A percentile compares a stretch with the other conserved stretches of the same genome.
phyloP scores from a whole-genome alignment of 257 asterid genomes.

The Forsythia suspensa region DNA sequence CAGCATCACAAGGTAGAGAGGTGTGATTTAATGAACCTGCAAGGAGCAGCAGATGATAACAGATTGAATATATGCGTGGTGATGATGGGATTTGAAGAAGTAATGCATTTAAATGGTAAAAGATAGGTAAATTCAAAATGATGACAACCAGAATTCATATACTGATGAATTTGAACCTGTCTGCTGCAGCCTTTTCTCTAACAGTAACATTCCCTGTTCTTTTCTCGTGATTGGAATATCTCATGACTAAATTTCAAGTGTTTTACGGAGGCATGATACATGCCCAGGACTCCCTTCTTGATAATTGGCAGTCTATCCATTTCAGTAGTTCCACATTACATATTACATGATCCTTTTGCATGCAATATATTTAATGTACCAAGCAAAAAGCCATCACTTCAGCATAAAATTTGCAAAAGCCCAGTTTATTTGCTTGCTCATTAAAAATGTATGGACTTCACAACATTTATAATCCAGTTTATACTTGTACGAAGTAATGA shows the following conservation, averaged over 20 bases:
- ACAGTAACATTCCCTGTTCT: neutral
- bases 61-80: conserved; percentile 9
- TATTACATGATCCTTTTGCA: neutral
- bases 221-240: neutral
- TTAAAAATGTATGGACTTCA: neutral
- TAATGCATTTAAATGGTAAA: neutral
- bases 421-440: neutral
- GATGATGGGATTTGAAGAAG: neutral
- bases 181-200: neutral
- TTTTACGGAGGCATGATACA: neutral
- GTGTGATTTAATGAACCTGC: conserved; percentile 57
- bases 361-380: neutral
- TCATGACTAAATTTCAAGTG: neutral
- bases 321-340: neutral
- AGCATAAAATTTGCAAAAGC: neutral
- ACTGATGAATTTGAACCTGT: neutral
- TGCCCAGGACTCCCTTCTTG: neutral
- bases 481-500: neutral
- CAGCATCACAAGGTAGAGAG: conserved; percentile 43
- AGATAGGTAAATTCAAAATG: neutral
- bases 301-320: neutral
- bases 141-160: neutral
- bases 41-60: conserved; percentile 21
- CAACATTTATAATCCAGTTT: neutral
- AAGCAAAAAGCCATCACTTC: neutral